phyloP scores from a whole-genome alignment of 495 filamentous ascomycete genomes.

The Aspergillus avenaceus region DNA sequence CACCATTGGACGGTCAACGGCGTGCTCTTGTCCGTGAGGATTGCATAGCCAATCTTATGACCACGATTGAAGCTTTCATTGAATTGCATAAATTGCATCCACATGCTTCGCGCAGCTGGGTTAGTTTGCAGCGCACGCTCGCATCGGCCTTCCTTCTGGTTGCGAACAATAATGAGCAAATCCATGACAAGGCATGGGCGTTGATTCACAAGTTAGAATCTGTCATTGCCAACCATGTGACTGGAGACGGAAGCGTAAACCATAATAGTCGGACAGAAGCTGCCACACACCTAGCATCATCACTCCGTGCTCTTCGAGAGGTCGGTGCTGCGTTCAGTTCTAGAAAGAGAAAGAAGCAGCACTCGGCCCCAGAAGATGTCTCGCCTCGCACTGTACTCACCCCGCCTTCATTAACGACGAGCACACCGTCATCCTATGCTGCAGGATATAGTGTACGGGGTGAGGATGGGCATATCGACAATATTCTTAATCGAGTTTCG shows the following conservation, averaged over 20 bases:
- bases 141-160: constrained; percentile 44
- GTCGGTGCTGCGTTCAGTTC: constrained; percentile 34
- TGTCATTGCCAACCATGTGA: constrained; percentile 41
- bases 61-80: constrained; percentile 42
- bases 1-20: constrained; percentile 26
- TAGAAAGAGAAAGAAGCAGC: constrained; percentile 11
- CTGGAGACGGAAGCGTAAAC: constrained; percentile 26
- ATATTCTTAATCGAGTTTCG: constrained; percentile 30
- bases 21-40: constrained; percentile 40
- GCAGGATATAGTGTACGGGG: constrained; percentile 3
- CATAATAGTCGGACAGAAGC: constrained; percentile 35
- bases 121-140: constrained; percentile 44
- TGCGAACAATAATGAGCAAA: constrained; percentile 35
- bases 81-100: constrained; percentile 40
- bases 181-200: constrained; percentile 28
- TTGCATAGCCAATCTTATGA: constrained; percentile 36
- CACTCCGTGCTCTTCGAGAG: constrained; percentile 36
- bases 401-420: constrained; percentile 19
- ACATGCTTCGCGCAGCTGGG: constrained; percentile 44
- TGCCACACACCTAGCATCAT: constrained; percentile 36
- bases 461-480: constrained; percentile 14
- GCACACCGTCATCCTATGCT: constrained; percentile 11
- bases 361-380: constrained; percentile 4
- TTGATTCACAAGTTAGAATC: constrained; percentile 37
- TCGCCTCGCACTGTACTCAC: constrained; percentile 20